phyloP scores from a whole-genome alignment of 805 yeast species.

The Candida schatavii region DNA sequence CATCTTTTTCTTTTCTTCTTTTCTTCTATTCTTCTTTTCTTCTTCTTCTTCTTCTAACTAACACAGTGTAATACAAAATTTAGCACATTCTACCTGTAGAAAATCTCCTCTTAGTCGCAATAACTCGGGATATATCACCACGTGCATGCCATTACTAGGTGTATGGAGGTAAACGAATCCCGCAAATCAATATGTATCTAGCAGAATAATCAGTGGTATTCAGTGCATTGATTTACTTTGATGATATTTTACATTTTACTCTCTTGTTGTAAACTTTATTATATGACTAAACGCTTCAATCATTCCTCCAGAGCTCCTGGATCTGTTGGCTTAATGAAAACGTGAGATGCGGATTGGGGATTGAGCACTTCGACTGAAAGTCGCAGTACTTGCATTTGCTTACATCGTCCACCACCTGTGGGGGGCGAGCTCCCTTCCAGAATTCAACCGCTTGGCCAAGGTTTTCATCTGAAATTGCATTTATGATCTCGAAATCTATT shows the following conservation, averaged over 20 bases:
- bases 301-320: background rate
- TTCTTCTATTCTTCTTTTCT: slow-evolving; percentile 1
- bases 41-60: background rate
- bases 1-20: no score
- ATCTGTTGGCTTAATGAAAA: slow-evolving; percentile 1
- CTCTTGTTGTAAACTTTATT: background rate
- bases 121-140: slow-evolving; percentile 35
- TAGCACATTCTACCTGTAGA: background rate
- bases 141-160: slow-evolving; percentile 31
- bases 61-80: background rate
- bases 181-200: slow-evolving; percentile 23
- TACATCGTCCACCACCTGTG: slow-evolving; percentile 40
- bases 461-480: slow-evolving; percentile 21
- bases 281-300: background rate
- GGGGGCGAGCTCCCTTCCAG: slow-evolving; percentile 60
- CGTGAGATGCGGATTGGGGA: slow-evolving; percentile 15
- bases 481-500: slow-evolving; percentile 36
- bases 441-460: slow-evolving; percentile 38
- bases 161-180: slow-evolving; percentile 43
- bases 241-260: slow-evolving; percentile 22
- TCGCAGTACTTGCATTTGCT: slow-evolving; percentile 55
- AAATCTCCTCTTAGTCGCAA: background rate
- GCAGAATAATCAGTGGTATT: slow-evolving; percentile 24
- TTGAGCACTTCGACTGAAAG: slow-evolving; percentile 32
- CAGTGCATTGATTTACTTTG: slow-evolving; percentile 20